These are phyloP conservation scores for Knoxia roxburghii DNA, from an alignment of 257 asterid species.

Conservation along the genomic window DNA sequence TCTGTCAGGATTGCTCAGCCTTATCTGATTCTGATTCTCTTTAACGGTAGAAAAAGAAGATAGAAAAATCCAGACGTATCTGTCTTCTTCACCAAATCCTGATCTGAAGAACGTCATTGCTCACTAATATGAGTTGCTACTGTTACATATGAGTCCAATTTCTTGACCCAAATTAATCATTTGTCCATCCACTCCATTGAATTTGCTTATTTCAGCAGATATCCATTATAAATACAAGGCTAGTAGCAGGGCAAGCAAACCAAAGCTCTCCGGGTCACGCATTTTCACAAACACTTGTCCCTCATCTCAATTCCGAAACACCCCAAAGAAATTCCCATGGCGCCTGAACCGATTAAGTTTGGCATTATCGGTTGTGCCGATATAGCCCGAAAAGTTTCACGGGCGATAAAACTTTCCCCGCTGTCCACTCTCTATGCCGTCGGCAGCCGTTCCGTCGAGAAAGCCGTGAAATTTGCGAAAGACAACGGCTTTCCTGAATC, in stretches of 20 bases:
- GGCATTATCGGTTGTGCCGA: conserved; percentile 78
- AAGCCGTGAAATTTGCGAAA: conserved; percentile 49
- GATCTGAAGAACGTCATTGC: too few species aligned
- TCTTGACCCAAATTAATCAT: too few species aligned
- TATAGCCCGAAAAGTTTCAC: conserved; percentile 51
- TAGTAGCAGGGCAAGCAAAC: not conserved
- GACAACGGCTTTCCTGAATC: conserved; percentile 48
- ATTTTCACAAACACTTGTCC: not conserved
- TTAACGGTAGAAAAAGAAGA: too few species aligned
- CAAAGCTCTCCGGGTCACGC: not conserved
- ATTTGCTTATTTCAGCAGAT: too few species aligned
- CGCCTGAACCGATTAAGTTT: conserved; percentile 30
- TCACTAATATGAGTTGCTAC: too few species aligned
- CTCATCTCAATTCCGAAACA: not conserved
- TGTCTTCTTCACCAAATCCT: too few species aligned
- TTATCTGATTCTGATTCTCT: too few species aligned
- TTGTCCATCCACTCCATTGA: too few species aligned
- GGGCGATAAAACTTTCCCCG: conserved; percentile 48
- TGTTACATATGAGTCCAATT: too few species aligned
- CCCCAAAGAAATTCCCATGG: conserved; percentile 14
- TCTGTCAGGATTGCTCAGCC: too few species aligned
- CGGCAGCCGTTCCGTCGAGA: conserved; percentile 61
- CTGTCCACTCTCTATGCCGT: conserved; percentile 50
- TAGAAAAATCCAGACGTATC: too few species aligned
- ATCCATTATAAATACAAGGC: too few species aligned